Percentiles rank a stretch among this genome's conserved stretches.
Evolutionary conservation across 306 rosid genomes (phyloP).

Genomic region (Phaseolus lunatus): DNA sequence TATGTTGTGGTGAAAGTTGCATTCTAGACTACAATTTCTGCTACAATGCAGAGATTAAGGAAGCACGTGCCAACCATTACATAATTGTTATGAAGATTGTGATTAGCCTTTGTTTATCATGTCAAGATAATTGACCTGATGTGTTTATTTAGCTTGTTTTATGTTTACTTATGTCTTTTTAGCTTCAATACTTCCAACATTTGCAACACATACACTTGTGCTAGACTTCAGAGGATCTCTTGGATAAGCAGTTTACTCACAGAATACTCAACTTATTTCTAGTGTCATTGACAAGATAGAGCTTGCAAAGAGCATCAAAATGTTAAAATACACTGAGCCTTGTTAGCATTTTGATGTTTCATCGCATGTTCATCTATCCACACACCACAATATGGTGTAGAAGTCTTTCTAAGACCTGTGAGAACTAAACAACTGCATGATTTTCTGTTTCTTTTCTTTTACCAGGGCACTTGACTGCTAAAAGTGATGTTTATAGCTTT

Average conservation of each 20-base stretch:
- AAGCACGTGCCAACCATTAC: conserved; percentile 23
- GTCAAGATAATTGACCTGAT: too few species aligned
- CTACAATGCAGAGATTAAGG: conserved; percentile 28
- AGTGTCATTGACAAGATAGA: conserved; percentile 1
- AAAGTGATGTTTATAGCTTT: conserved; percentile 95
- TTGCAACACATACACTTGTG: neutral
- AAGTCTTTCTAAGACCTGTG: conserved; percentile 34
- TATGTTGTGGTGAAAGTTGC: conserved; percentile 30
- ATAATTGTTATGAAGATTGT: neutral
- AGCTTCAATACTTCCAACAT: neutral
- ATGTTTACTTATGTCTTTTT: conserved; percentile 6
- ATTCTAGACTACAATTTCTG: conserved; percentile 18
- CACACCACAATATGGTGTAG: conserved; percentile 10
- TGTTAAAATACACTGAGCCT: conserved; percentile 5
- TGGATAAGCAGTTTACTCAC: neutral
- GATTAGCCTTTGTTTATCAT: neutral
- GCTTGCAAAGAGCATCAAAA: conserved; percentile 9
- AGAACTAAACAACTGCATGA: conserved; percentile 35
- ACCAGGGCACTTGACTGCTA: conserved; percentile 93
- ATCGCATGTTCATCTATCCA: neutral
- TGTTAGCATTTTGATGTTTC: conserved; percentile 2
- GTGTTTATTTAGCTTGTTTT: neutral
- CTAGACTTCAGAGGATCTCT: conserved; percentile 21
- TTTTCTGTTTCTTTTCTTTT: conserved; percentile 41
- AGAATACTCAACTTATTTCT: neutral